These are phyloP conservation scores for Pestalotiopsis sp. DNA, from an alignment of 2,329 filamentous ascomycete species.

Conservation along the genomic window DNA sequence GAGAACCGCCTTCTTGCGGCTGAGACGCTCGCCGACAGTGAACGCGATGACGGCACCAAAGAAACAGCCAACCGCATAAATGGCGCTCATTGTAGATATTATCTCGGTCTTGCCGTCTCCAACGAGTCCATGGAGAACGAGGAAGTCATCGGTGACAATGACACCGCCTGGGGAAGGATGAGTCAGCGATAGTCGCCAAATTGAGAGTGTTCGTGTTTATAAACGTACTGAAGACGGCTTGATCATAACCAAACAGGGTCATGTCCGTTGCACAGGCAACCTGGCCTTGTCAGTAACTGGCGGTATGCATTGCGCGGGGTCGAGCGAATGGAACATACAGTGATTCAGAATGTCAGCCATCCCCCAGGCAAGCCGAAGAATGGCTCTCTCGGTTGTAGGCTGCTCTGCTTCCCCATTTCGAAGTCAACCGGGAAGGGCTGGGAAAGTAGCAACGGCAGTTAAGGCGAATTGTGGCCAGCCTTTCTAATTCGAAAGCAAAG, in stretches of 20 bases:
- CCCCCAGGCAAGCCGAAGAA: not conserved
- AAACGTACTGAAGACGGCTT: constrained; percentile 30
- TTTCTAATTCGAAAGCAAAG: too few relatives aligned
- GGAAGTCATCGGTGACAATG: constrained; percentile 26
- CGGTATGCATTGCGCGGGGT: not conserved
- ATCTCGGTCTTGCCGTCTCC: constrained; percentile 18
- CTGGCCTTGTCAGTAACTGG: not conserved
- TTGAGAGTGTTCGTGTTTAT: not conserved
- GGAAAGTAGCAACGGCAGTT: too few relatives aligned
- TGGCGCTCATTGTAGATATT: constrained; percentile 17
- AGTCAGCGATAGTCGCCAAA: not conserved
- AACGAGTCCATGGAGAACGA: constrained; percentile 18
- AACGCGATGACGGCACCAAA: constrained; percentile 12
- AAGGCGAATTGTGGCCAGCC: too few relatives aligned
- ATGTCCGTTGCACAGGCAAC: constrained; percentile 6
- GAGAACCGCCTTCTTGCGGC: constrained; percentile 20
- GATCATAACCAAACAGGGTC: not conserved
- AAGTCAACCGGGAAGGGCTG: not conserved
- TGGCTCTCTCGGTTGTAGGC: not conserved
- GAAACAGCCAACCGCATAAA: constrained; percentile 16
- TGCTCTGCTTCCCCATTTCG: not conserved
- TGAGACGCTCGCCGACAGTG: constrained; percentile 18
- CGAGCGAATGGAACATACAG: not conserved
- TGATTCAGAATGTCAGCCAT: constrained; percentile 8
- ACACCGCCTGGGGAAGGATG: constrained; percentile 18